Evolutionary conservation across 2,329 filamentous ascomycete genomes (phyloP).

Genomic region (Aspergillus awamori): DNA sequence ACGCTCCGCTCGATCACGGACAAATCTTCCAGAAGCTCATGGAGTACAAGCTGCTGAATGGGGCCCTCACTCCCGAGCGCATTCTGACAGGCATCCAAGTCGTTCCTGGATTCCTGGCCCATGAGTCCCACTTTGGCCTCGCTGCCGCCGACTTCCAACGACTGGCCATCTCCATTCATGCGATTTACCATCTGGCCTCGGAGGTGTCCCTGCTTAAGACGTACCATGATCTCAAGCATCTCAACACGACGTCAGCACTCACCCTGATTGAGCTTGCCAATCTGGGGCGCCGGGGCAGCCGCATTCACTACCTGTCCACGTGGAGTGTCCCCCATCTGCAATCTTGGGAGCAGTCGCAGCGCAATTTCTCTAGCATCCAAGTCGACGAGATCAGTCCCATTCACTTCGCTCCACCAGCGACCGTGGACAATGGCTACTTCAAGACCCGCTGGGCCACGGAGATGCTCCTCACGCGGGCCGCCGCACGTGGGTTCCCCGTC

Average conservation of each 20-base stretch:
- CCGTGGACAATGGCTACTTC: slow-evolving; percentile 4
- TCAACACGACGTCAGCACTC: not conserved
- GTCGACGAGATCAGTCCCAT: not conserved
- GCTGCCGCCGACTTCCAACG: not conserved
- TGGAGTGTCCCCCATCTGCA: slow-evolving; percentile 9
- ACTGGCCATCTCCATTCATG: not conserved
- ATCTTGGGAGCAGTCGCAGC: slow-evolving; percentile 1
- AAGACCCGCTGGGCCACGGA: slow-evolving; percentile 8
- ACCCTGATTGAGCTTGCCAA: slow-evolving; percentile 2
- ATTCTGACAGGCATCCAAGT: not conserved
- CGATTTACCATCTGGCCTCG: slow-evolving; percentile 1
- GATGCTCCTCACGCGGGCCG: not conserved
- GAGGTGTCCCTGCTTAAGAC: slow-evolving; percentile 6
- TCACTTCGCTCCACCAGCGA: not conserved
- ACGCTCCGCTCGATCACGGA: not conserved
- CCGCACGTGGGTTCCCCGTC: slow-evolving; percentile 4
- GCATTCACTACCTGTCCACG: slow-evolving; percentile 10
- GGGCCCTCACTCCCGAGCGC: not conserved
- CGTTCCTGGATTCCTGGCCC: not conserved
- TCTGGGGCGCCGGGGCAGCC: not conserved
- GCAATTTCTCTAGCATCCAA: not conserved
- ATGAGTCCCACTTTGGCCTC: not conserved
- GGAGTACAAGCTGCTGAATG: not conserved
- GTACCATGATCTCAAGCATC: not conserved
- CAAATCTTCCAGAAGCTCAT: not conserved